Evolutionary conservation across 1,139 yeast genomes (phyloP), one percentile per base, ranked within the genome.

Genomic region (Hanseniaspora sp.): DNA sequence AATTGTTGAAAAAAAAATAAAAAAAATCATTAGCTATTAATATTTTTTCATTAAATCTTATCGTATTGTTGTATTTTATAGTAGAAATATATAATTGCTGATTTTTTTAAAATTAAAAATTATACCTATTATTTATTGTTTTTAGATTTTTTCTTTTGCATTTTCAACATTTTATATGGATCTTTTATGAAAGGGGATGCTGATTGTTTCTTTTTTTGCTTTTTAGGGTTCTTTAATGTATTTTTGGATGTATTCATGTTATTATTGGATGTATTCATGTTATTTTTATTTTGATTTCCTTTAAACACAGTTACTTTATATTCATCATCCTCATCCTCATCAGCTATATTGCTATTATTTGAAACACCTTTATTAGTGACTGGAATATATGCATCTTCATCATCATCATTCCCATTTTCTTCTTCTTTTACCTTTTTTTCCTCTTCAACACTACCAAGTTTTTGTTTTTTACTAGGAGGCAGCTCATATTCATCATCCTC

Each of bases 91-190:
- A 23, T 23, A 23, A 23, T 23, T 23, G 23, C 4, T 23, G 23
- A 23, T 23, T 23, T 23, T 23, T 23, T 23, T 23, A 23, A 23
- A 23, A 3, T 23, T 23, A 23, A 23, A 23, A 23, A 3, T 23
- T 23, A 23, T 23, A 23, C 4, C 23, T 23, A 23, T 30, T 39
- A 39, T 40, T 48, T 52, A 31, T 43, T n/a, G 40, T 39, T 54
- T 31, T 48, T 52, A 28, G 52, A 43, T 18, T 45, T 54, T 9
- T 43, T 55, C 28, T 51, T 57, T 42, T 52, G 43, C n/a, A n/a
- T 15, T 15, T 44, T 40, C 23, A 43, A 34, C n/a, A 12, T 38
- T 39, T 48, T 41, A 34, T 56, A 46, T 48, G 42, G 49, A 41
- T 55, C 48, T 44, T 42, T 46, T 5, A 43, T 33, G 33, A 41